phyloP scores from a whole-genome alignment of 495 filamentous ascomycete genomes.

The Penicillium pancosmium region DNA sequence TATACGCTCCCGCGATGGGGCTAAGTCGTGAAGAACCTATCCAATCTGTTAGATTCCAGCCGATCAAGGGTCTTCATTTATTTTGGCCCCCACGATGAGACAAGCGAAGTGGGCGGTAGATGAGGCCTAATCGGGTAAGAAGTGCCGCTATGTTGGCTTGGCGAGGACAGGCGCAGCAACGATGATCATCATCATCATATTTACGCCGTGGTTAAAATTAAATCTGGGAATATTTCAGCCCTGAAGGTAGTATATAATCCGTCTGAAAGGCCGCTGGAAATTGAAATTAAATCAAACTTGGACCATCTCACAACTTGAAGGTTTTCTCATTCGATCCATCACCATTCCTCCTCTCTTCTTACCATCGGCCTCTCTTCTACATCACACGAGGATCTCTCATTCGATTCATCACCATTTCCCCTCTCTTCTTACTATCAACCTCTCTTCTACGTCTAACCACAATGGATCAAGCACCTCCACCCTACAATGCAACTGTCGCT shows the following conservation, averaged over 20 bases:
- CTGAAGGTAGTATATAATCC: background rate
- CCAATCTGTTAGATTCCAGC: background rate
- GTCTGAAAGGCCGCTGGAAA: background rate
- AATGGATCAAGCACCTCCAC: background rate
- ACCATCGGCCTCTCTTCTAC: background rate
- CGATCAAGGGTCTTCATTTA: background rate
- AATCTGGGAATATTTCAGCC: background rate
- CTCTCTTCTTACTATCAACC: background rate
- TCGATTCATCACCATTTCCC: background rate
- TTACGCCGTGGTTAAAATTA: background rate
- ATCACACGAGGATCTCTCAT: background rate
- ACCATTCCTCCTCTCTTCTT: background rate
- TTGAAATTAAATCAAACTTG: background rate
- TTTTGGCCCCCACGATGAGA: slow-evolving; percentile 1
- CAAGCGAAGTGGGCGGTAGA: background rate
- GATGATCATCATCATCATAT: background rate
- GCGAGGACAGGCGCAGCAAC: background rate
- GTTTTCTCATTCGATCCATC: background rate
- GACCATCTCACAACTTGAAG: no score
- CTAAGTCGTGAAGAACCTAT: background rate
- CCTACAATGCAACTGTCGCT: background rate
- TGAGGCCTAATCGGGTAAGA: background rate
- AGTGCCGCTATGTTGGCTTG: background rate
- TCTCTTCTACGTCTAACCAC: background rate
- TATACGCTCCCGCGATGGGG: background rate